Evolutionary conservation across 768 basidiomycete genomes (phyloP).

Genomic region (Naganishia vishniacii): DNA sequence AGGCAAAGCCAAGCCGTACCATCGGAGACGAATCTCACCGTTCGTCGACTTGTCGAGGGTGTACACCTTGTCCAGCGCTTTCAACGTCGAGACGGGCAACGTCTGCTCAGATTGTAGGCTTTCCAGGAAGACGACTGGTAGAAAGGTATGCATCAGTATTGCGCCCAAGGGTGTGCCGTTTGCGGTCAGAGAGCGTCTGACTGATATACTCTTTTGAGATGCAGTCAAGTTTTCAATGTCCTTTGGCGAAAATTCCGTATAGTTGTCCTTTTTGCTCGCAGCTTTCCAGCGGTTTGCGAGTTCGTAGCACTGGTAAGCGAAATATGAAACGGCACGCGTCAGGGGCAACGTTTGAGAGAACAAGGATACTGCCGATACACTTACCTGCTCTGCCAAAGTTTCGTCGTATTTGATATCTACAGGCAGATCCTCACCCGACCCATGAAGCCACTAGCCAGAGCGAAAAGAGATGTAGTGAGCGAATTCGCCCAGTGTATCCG

Average conservation of each 20-base stretch:
- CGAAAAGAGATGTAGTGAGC: too few species aligned
- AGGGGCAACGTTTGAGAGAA: too few species aligned
- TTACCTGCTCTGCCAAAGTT: conserved; percentile 62
- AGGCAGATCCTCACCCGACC: conserved; percentile 68
- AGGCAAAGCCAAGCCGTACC: conserved; percentile 65
- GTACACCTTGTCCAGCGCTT: conserved; percentile 59
- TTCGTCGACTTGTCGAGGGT: conserved; percentile 59
- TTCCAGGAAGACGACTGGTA: conserved; percentile 74
- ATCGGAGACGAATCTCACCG: conserved; percentile 70
- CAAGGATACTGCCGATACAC: conserved; percentile 7
- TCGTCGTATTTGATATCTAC: conserved; percentile 70
- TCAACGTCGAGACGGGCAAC: conserved; percentile 60
- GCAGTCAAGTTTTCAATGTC: conserved; percentile 66
- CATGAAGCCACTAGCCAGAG: conserved; percentile 61
- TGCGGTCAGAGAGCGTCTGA: too few species aligned
- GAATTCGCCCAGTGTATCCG: too few species aligned
- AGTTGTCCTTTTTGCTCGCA: conserved; percentile 55
- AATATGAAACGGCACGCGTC: too few species aligned
- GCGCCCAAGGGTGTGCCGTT: too few species aligned
- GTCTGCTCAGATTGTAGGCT: conserved; percentile 58
- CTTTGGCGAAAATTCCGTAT: conserved; percentile 56
- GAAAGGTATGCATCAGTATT: background rate
- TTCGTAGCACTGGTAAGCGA: conserved; percentile 51
- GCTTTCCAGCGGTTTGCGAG: conserved; percentile 71
- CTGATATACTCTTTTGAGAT: conserved; percentile 58